phyloP scores from a whole-genome alignment of 352 stramenopile genomes.

The Phytophthora fragariae region DNA sequence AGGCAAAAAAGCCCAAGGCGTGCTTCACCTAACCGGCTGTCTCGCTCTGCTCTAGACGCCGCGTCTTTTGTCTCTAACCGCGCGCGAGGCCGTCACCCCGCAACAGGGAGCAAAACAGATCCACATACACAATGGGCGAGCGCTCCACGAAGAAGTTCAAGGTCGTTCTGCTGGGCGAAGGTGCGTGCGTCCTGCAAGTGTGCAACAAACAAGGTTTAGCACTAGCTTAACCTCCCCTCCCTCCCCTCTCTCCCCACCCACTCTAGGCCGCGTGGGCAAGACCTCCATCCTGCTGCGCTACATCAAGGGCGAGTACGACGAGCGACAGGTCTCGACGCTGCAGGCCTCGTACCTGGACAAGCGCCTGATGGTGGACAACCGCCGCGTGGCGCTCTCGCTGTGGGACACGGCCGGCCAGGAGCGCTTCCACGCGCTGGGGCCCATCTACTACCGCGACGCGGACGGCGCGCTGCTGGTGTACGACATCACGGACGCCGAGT shows the following conservation, averaged over 20 bases:
- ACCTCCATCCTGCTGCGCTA: constrained; percentile 95
- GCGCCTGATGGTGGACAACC: constrained; percentile 85
- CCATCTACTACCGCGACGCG: constrained; percentile 93
- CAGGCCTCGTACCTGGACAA: constrained; percentile 96
- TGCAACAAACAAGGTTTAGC: background rate
- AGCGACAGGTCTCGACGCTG: constrained; percentile 92
- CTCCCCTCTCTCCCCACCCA: constrained; percentile 12
- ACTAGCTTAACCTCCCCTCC: background rate
- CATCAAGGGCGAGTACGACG: constrained; percentile 94
- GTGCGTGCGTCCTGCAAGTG: constrained; percentile 30
- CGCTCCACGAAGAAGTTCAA: constrained; percentile 86
- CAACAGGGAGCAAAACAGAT: background rate
- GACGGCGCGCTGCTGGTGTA: constrained; percentile 92
- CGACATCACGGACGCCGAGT: constrained; percentile 93
- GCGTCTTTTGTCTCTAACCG: too few species aligned
- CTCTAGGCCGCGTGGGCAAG: constrained; percentile 92
- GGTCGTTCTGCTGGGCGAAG: constrained; percentile 87
- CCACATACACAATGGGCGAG: constrained; percentile 49
- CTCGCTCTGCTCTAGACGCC: too few species aligned
- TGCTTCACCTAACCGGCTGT: too few species aligned
- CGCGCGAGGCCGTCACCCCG: too few species aligned
- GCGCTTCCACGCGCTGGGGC: constrained; percentile 87
- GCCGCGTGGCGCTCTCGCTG: constrained; percentile 81
- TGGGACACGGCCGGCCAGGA: constrained; percentile 92
- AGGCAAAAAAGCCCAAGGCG: background rate